Evolutionary conservation across 2,329 filamentous ascomycete species (phyloP).

Genomic region (Cytospora schulzeri): DNA sequence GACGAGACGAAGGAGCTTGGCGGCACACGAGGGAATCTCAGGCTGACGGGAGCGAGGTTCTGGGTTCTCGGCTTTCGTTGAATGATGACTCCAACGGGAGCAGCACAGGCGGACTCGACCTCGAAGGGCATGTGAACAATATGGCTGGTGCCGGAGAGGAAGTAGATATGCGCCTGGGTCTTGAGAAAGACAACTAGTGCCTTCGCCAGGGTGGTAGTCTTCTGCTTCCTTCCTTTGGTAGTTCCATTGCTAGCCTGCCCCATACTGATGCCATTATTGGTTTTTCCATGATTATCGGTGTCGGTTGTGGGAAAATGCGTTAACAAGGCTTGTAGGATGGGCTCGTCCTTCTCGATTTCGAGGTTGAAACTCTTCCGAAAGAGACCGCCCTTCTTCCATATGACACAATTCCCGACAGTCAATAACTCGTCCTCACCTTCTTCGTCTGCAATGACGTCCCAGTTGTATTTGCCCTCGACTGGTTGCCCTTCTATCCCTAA

Average conservation of each 20-base stretch:
- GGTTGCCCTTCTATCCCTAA: constrained; percentile 25
- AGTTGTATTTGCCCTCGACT: constrained; percentile 58
- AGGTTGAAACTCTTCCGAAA: constrained; percentile 87
- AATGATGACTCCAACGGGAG: constrained; percentile 80
- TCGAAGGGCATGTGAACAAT: constrained; percentile 94
- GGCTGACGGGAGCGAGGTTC: constrained; percentile 51
- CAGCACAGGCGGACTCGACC: constrained; percentile 82
- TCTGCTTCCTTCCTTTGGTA: constrained; percentile 19
- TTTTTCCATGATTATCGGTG: constrained; percentile 32
- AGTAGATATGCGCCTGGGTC: constrained; percentile 92
- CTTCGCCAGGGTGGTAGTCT: constrained; percentile 49
- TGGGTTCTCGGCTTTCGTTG: constrained; percentile 72
- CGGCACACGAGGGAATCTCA: constrained; percentile 65
- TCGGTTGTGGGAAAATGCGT: constrained; percentile 72
- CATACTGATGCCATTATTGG: constrained; percentile 29
- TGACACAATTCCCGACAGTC: constrained; percentile 71
- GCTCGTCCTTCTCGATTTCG: constrained; percentile 76
- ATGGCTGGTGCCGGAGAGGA: constrained; percentile 83
- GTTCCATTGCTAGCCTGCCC: constrained; percentile 13
- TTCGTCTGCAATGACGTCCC: constrained; percentile 61
- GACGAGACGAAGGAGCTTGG: constrained; percentile 82
- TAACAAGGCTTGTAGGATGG: constrained; percentile 81
- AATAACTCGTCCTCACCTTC: constrained; percentile 77
- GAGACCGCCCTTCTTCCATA: constrained; percentile 86
- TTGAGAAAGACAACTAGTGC: constrained; percentile 90